phyloP scores from a whole-genome alignment of 441 rosid species.

The Geranium incanum region DNA sequence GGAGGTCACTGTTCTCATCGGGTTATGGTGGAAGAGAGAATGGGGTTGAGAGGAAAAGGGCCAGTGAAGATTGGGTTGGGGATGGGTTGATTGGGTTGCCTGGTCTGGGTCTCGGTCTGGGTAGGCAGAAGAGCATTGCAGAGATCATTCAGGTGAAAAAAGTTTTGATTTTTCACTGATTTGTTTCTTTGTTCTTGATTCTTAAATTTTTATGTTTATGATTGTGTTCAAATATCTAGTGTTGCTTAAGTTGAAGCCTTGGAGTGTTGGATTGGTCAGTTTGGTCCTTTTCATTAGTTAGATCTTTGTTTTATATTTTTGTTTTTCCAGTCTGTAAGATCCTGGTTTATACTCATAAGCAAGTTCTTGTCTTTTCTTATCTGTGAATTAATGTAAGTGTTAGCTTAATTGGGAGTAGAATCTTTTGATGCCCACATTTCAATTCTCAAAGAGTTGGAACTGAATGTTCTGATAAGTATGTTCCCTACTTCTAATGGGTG shows the following conservation, averaged over 20 bases:
- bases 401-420: background rate
- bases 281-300: background rate
- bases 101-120: slow-evolving; percentile 46
- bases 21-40: slow-evolving; percentile 72
- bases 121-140: slow-evolving; percentile 52
- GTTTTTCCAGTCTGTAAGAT: background rate
- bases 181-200: slow-evolving; percentile 9
- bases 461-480: background rate
- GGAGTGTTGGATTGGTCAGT: slow-evolving; percentile 1
- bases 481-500: background rate
- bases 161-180: background rate
- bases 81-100: slow-evolving; percentile 66
- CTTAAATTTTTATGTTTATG: background rate
- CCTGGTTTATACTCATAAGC: background rate
- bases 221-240: slow-evolving; percentile 31
- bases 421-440: background rate
- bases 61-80: slow-evolving; percentile 46
- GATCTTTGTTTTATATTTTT: background rate
- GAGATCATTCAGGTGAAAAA: slow-evolving; percentile 61
- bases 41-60: slow-evolving; percentile 38
- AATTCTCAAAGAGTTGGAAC: too few relatives aligned
- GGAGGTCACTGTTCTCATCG: slow-evolving; percentile 64
- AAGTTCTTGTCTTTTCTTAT: background rate
- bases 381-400: background rate
- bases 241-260: background rate